Percentiles rank a stretch among this genome's conserved stretches.
Conservation (phyloP, 495 filamentous ascomycete genomes). For the Trichoderma asperelloides region DNA sequence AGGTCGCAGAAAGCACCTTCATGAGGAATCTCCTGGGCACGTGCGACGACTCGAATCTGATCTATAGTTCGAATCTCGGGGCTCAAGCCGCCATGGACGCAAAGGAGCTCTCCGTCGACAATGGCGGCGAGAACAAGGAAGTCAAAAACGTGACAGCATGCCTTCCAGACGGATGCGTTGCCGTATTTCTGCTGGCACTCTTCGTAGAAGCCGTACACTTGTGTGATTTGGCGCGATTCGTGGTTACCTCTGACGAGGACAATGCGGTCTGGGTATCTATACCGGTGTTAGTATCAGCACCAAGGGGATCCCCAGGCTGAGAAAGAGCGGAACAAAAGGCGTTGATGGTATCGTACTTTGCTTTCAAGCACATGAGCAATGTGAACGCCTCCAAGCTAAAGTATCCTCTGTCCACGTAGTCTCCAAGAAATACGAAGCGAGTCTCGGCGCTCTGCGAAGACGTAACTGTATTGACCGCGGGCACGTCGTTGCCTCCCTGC, state of each 20-base stretch:
- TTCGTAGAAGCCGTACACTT: slow-evolving; percentile 98
- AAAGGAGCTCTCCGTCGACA: slow-evolving; percentile 92
- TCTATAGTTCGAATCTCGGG: slow-evolving; percentile 95
- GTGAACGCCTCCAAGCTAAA: slow-evolving; percentile 98
- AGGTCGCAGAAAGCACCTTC: slow-evolving; percentile 97
- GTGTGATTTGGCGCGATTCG: slow-evolving; percentile 95
- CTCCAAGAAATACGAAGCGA: slow-evolving; percentile 93
- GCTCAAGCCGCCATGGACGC: slow-evolving; percentile 93
- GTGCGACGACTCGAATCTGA: slow-evolving; percentile 91
- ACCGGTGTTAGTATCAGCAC: slow-evolving; percentile 14
- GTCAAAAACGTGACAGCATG: slow-evolving; percentile 97
- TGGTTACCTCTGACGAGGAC: slow-evolving; percentile 96
- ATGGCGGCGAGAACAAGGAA: slow-evolving; percentile 94
- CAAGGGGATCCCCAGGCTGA: neutral
- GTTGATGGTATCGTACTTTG: slow-evolving; percentile 54
- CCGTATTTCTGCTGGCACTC: slow-evolving; percentile 97
- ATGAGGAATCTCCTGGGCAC: slow-evolving; percentile 95
- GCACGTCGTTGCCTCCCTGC: slow-evolving; percentile 25
- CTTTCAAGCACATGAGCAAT: slow-evolving; percentile 89
- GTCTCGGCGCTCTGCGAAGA: slow-evolving; percentile 53
- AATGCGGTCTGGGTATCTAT: slow-evolving; percentile 85
- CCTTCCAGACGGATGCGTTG: slow-evolving; percentile 97
- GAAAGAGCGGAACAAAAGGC: neutral
- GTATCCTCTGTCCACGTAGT: slow-evolving; percentile 96
- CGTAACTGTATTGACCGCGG: slow-evolving; percentile 33